These are phyloP conservation scores for Penicillium taxi DNA, from an alignment of 495 filamentous ascomycete genomes.

Conservation along the genomic window DNA sequence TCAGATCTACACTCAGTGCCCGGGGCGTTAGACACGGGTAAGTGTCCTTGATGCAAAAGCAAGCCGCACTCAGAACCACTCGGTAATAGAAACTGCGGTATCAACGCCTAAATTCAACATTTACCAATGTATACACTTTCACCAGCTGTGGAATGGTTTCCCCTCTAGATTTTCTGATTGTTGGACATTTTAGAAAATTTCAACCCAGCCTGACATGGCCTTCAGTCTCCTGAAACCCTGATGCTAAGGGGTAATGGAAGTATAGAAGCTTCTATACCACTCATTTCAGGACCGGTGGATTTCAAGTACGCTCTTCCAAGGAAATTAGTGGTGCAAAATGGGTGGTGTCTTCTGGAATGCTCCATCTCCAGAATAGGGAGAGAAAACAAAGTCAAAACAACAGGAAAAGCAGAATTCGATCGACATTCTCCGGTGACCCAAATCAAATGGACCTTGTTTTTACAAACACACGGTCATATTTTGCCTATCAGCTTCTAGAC, in stretches of 20 bases:
- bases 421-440: constrained; percentile 13
- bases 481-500: too few species aligned
- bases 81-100: too few species aligned
- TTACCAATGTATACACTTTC: too few species aligned
- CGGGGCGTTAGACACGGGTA: too few species aligned
- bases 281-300: background rate
- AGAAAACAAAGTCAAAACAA: constrained; percentile 2
- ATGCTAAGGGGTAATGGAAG: constrained; percentile 15
- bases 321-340: background rate
- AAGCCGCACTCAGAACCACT: too few species aligned
- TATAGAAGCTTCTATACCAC: constrained; percentile 15
- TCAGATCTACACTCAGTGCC: constrained; percentile 12
- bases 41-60: too few species aligned
- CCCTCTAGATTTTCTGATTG: constrained; percentile 4
- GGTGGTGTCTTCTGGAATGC: background rate
- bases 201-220: background rate
- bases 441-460: constrained; percentile 20
- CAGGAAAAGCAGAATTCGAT: constrained; percentile 7
- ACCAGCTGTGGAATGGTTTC: too few species aligned
- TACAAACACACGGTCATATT: too few species aligned
- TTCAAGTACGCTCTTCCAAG: constrained; percentile 4
- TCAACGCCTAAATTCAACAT: too few species aligned
- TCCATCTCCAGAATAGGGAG: background rate
- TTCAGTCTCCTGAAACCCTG: constrained; percentile 4
- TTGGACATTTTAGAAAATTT: constrained; percentile 16